Evolutionary conservation across 1,284 basidiomycete species (phyloP).

Genomic region (Puccinia novopanici): DNA sequence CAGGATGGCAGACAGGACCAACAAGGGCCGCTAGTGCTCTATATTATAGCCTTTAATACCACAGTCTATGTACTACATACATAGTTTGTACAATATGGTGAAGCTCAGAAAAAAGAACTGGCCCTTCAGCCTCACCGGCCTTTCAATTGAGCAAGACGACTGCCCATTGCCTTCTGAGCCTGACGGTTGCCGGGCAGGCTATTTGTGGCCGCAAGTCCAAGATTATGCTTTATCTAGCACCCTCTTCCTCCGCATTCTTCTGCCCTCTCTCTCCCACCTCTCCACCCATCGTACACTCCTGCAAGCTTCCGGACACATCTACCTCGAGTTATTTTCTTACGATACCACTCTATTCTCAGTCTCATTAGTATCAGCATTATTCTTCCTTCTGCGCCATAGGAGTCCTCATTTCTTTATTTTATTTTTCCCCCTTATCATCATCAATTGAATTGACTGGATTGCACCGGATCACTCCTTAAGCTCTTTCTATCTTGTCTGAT

Average conservation of each 20-base stretch:
- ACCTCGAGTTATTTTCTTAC: conserved; percentile 12
- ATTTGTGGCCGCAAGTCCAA: neutral
- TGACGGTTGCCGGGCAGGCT: neutral
- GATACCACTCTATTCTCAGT: conserved; percentile 15
- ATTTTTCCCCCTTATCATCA: neutral
- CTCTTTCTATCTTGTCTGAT: neutral
- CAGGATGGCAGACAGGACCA: neutral
- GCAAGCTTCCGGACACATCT: conserved; percentile 15
- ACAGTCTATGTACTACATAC: no score
- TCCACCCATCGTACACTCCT: neutral
- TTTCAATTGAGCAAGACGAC: conserved; percentile 36
- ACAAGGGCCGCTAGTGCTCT: neutral
- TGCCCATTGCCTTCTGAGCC: conserved; percentile 30
- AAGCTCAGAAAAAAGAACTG: neutral
- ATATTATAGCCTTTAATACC: neutral
- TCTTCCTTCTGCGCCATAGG: neutral
- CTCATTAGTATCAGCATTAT: neutral
- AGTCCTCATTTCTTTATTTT: neutral
- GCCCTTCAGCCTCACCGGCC: neutral
- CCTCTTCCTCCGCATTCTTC: neutral
- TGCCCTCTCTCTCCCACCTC: neutral
- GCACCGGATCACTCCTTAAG: conserved; percentile 9
- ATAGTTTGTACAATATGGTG: neutral
- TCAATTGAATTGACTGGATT: neutral
- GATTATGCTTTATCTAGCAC: conserved; percentile 11